Base-by-base conservation (phyloP, 331 rosid species). In the Prunus yedoensis region DNA sequence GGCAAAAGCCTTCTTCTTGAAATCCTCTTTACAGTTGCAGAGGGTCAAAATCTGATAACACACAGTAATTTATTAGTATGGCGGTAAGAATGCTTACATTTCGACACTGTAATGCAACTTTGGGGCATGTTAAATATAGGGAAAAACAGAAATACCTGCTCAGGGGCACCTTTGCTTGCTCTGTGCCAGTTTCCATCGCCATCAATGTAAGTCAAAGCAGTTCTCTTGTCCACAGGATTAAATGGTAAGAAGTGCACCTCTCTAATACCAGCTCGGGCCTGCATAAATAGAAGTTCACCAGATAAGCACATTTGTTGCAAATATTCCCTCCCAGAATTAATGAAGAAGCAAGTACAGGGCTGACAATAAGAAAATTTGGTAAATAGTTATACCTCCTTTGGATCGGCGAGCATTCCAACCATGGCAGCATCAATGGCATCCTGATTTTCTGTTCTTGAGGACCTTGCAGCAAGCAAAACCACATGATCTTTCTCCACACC, bases 101-200 rank as follows among this genome's bases (percentile, higher is more conserved):
- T 73, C 68, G 45, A 60, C 38, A 46, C 28, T 45, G 21, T 35
- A 14, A 8, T 27, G 27, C 21, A 32, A 7, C 54, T 54, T 7
- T 27, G 17, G 52, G 10, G n/a, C 23, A 66, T 53, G 43, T 41
- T 47, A 47, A 46, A 74, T 41, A 69, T 8, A 18, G 66, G 66
- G 51, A 56, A 61, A 49, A 79, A 77, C 10, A 23, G 38, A 76
- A 53, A 66, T 85, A 92, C 99, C 96, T 95, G 98, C 88, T 95
- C 99, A n/a, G 99, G 99, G 38, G 99, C 98, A 78, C 99, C 99
- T 81, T 95, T 95, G 86, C 99, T 95, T 32, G 99, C 84, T 59
- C 99, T 84, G 85, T 95, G 97, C 99, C 99, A 95, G 77, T 77
- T 82, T 78, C 86, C 99, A 70, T 82, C 81, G 12, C 51, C 5